Evolutionary conservation across 75 land plant species (phyloP).

Genomic region (Sequoiadendron giganteum): DNA sequence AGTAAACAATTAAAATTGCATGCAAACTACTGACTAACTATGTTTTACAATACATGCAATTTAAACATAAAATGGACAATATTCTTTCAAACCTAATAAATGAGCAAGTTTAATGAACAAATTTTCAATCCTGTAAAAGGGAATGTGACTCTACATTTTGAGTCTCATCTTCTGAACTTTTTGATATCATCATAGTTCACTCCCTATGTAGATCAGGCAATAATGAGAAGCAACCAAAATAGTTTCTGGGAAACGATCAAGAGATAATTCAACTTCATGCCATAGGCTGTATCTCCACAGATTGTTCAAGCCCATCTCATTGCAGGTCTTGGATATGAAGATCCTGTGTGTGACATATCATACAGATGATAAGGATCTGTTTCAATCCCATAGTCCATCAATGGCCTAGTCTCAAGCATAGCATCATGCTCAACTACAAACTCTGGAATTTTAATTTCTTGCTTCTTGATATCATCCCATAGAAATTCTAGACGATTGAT

Average conservation of each 20-base stretch:
- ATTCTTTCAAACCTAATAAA: background rate
- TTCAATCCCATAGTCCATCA: conserved; percentile 93
- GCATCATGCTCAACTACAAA: conserved; percentile 81
- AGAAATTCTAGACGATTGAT: conserved; percentile 85
- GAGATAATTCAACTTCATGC: background rate
- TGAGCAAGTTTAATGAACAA: background rate
- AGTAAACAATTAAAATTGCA: no score
- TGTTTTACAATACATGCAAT: no score
- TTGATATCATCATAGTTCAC: background rate
- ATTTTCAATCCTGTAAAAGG: background rate
- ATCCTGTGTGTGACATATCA: conserved; percentile 33
- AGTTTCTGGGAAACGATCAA: background rate
- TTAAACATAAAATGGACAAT: no score
- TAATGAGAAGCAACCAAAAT: background rate
- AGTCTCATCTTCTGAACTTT: background rate
- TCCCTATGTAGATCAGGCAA: background rate
- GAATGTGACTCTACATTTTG: background rate
- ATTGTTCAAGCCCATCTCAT: conserved; percentile 29
- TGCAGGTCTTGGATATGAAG: conserved; percentile 34
- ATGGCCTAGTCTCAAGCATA: conserved; percentile 79
- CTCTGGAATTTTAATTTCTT: conserved; percentile 84
- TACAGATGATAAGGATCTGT: conserved; percentile 60
- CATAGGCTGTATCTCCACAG: background rate
- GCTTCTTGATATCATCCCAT: conserved; percentile 81
- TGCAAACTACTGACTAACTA: no score